phyloP scores from a whole-genome alignment of 768 basidiomycete genomes.

The Gyrodon lividus region DNA sequence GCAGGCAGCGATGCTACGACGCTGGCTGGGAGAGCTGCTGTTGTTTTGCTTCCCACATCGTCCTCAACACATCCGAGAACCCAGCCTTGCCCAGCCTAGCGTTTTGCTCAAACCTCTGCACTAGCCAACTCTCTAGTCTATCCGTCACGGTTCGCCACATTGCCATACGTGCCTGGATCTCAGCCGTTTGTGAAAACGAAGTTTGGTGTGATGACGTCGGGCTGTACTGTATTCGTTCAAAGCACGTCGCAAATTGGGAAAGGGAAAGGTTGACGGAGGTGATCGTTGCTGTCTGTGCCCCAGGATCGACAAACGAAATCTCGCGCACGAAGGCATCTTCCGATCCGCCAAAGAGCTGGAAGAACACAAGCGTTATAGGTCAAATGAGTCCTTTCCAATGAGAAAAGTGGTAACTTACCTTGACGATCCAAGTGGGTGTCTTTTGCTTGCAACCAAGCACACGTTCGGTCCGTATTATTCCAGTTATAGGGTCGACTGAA shows the following conservation, averaged over 20 bases:
- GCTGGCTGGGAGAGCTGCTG: slow-evolving; percentile 34
- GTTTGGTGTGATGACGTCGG: slow-evolving; percentile 68
- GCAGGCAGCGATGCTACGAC: slow-evolving; percentile 19
- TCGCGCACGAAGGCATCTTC: slow-evolving; percentile 95
- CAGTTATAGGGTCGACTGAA: slow-evolving; percentile 76
- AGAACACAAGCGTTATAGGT: neutral
- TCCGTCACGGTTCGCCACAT: slow-evolving; percentile 82
- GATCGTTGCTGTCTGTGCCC: slow-evolving; percentile 74
- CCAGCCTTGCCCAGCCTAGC: slow-evolving; percentile 86
- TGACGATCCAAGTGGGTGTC: slow-evolving; percentile 88
- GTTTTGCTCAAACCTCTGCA: slow-evolving; percentile 89
- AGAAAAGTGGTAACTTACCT: slow-evolving; percentile 51
- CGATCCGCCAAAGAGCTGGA: slow-evolving; percentile 84
- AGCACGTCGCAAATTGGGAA: slow-evolving; percentile 92
- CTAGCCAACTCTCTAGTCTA: slow-evolving; percentile 81
- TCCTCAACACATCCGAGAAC: slow-evolving; percentile 84
- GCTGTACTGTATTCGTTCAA: slow-evolving; percentile 85
- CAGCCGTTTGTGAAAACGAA: slow-evolving; percentile 84
- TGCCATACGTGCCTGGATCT: slow-evolving; percentile 80
- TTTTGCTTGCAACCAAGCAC: slow-evolving; percentile 91
- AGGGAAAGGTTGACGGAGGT: slow-evolving; percentile 92
- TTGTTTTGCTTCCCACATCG: slow-evolving; percentile 74
- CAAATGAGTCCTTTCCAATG: slow-evolving; percentile 6
- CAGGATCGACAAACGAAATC: slow-evolving; percentile 89
- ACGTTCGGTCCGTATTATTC: slow-evolving; percentile 89